Base-by-base conservation (phyloP, 768 basidiomycete genomes). In the Trametopsis cervina region DNA sequence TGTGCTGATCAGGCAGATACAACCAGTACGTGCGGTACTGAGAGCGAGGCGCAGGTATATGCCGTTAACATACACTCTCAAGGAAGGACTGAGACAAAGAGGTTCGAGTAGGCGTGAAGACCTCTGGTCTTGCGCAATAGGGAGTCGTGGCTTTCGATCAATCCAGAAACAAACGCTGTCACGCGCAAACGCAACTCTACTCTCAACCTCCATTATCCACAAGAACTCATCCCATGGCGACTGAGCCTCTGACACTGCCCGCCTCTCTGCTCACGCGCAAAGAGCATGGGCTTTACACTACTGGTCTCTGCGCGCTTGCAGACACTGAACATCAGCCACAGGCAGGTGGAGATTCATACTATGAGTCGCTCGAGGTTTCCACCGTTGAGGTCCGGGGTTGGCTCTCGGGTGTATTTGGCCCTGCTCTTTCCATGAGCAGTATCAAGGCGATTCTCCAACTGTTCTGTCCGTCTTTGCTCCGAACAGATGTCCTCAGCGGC, bases 191-290 rank as follows among this genome's bases (percentile, higher is more conserved):
- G 15, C 29, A 15, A 33, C 7, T 7, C n/a, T 15, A 33, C 15
- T 33, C 29, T 5, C 44, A 12, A 33, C 44, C 5, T 13, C 12
- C 15, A 36, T 17, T 15, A 33, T 15, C 7, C 15, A 33, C n/a
- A n/a, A n/a, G n/a, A 80, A n/a, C n/a, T n/a, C n/a, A 33, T 7
- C 9, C 7, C 29, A 33, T 33, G 29, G 29, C 29, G 29, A 33
- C 29, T 7, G 75, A 86, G 43, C 77, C 74, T 37, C 73, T 88
- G 21, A 73, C 68, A 18, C 74, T 89, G 5, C 87, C 89, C 54
- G 70, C 78, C 17, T 89, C 88, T 29, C 88, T 88, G 0, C 79
- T 89, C 51, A 87, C 74, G 55, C 78, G 89, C 62, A 66, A 70
- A 15, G 87, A 89, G 62, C 89, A 88, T 61, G 62, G 68, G 12